Evolutionary conservation across 2,329 filamentous ascomycete species (phyloP).

Genomic region (Rhynchosporium agropyri): DNA sequence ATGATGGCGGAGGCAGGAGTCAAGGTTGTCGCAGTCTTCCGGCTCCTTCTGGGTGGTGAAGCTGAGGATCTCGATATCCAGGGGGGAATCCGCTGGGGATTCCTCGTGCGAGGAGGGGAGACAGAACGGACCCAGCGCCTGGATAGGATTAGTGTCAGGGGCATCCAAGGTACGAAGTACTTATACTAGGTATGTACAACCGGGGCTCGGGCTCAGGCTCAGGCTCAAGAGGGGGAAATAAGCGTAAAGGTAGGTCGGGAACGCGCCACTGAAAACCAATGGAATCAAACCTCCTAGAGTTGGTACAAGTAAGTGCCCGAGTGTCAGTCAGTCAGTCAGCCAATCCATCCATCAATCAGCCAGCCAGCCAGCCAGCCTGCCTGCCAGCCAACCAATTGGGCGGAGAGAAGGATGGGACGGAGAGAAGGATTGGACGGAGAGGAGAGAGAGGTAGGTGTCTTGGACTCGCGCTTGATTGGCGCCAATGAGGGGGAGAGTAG

Average conservation of each 20-base stretch:
- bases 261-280: constrained; percentile 10
- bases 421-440: too few relatives aligned
- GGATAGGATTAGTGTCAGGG: constrained; percentile 15
- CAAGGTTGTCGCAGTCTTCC: neutral
- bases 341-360: neutral
- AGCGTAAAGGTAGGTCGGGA: neutral
- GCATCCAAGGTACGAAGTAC: constrained; percentile 1
- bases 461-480: too few relatives aligned
- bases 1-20: neutral
- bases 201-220: neutral
- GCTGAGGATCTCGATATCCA: neutral
- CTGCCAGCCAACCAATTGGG: too few relatives aligned
- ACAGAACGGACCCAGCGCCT: constrained; percentile 11
- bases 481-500: too few relatives aligned
- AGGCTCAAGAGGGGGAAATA: neutral
- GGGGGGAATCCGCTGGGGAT: constrained; percentile 1
- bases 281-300: too few relatives aligned
- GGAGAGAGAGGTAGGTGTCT: too few relatives aligned
- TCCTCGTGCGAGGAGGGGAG: neutral
- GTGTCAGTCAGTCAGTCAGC: too few relatives aligned
- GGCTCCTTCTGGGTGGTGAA: neutral
- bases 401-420: too few relatives aligned
- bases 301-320: neutral
- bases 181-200: neutral
- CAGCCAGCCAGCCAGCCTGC: too few relatives aligned